These are phyloP conservation scores for Trichophyton benhamiae DNA, from an alignment of 2,329 filamentous ascomycete species.

Conservation along the genomic window DNA sequence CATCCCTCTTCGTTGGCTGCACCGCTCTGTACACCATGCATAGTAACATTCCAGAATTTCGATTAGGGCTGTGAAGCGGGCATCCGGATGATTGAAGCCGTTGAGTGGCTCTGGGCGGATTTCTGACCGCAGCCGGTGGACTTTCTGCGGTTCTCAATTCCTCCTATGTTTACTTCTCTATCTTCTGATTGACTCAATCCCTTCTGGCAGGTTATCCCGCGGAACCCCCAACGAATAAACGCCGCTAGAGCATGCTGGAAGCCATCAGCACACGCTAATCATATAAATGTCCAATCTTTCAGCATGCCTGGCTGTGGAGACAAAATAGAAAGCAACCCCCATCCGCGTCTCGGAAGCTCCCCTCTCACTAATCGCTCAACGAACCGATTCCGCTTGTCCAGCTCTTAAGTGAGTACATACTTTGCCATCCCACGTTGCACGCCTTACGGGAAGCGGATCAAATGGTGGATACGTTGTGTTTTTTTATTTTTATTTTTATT, in stretches of 20 bases:
- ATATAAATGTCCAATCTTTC: not conserved
- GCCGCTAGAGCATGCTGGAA: not conserved
- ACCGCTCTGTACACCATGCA: not conserved
- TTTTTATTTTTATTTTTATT: not conserved
- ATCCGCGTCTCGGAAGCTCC: not conserved
- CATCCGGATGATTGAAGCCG: not conserved
- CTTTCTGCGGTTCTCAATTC: not conserved
- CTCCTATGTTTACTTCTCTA: too few relatives aligned
- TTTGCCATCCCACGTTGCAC: conserved; percentile 5
- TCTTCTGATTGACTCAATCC: not conserved
- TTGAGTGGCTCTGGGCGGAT: not conserved
- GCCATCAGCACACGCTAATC: not conserved
- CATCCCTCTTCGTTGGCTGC: not conserved
- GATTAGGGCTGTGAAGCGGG: not conserved
- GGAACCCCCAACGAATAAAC: not conserved
- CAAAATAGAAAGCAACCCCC: not conserved
- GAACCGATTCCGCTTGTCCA: not conserved
- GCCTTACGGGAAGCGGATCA: conserved; percentile 2
- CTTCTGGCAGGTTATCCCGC: not conserved
- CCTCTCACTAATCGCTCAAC: not conserved
- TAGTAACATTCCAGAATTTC: conserved; percentile 2
- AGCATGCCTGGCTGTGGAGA: not conserved
- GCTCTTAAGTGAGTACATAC: not conserved
- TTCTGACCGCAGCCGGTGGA: not conserved
- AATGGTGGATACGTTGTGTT: not conserved